These are phyloP conservation scores for Capsella bursapastoris DNA, from an alignment of 345 rosid species.

Conservation along the genomic window DNA sequence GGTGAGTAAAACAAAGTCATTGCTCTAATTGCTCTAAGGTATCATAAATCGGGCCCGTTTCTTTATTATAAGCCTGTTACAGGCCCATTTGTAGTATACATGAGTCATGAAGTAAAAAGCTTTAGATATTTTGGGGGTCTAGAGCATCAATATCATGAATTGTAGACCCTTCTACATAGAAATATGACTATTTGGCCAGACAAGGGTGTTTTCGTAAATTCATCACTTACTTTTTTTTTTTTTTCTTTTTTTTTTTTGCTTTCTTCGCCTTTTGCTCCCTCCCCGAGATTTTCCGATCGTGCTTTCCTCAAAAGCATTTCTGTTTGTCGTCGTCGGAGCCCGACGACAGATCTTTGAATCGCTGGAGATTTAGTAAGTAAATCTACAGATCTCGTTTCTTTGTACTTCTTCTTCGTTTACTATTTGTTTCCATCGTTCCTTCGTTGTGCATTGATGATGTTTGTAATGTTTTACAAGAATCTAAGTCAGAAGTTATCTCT, in stretches of 20 bases:
- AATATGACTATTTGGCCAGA: slow-evolving; percentile 9
- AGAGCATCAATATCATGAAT: slow-evolving; percentile 7
- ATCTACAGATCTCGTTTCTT: slow-evolving; percentile 33
- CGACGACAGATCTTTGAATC: slow-evolving; percentile 38
- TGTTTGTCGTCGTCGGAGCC: slow-evolving; percentile 42
- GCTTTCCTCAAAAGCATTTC: slow-evolving; percentile 38
- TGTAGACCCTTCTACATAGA: not conserved
- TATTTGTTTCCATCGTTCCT: slow-evolving; percentile 1
- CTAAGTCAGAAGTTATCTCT: slow-evolving; percentile 20
- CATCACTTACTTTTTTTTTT: slow-evolving; percentile 3
- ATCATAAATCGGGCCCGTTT: not conserved
- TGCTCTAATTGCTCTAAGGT: not conserved
- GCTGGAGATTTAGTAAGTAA: slow-evolving; percentile 32
- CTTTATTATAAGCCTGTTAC: not conserved
- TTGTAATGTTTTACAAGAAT: not conserved
- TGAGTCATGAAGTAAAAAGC: not conserved
- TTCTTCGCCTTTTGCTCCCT: slow-evolving; percentile 9
- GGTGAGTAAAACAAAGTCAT: not conserved
- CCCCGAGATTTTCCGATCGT: slow-evolving; percentile 45
- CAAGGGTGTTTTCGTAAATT: slow-evolving; percentile 35
- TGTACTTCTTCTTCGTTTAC: slow-evolving; percentile 6
- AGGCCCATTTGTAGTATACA: slow-evolving; percentile 27
- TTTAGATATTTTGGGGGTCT: slow-evolving; percentile 12
- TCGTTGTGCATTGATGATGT: slow-evolving; percentile 34
- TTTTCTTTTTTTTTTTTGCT: not conserved